phyloP scores from a whole-genome alignment of 2,329 filamentous ascomycete genomes.

The Exophiala viscosa region DNA sequence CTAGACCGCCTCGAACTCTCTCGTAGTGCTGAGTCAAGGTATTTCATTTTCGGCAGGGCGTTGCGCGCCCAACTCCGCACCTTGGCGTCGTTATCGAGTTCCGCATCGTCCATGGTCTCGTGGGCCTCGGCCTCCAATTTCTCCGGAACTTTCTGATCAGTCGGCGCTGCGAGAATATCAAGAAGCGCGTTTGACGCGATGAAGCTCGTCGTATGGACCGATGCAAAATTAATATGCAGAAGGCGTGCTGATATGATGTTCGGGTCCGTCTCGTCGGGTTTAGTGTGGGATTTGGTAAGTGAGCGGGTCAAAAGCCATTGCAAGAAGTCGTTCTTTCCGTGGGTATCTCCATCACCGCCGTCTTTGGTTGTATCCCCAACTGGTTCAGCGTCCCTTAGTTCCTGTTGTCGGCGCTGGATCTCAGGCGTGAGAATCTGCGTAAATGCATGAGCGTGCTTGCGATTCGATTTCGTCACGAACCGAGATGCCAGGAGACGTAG shows the following conservation, averaged over 20 bases:
- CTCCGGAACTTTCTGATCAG: constrained; percentile 33
- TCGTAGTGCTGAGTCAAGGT: constrained; percentile 41
- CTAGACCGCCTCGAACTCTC: constrained; percentile 42
- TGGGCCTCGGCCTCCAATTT: constrained; percentile 29
- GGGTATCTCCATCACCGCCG: not conserved
- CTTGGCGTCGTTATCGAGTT: not conserved
- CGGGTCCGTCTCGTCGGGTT: constrained; percentile 42
- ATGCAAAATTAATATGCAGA: constrained; percentile 45
- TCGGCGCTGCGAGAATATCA: constrained; percentile 29
- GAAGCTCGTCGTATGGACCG: constrained; percentile 32
- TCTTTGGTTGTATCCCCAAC: constrained; percentile 41
- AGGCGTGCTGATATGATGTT: constrained; percentile 50
- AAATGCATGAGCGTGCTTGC: constrained; percentile 46
- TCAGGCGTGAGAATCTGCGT: constrained; percentile 44
- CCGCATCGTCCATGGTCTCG: constrained; percentile 5
- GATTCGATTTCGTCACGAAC: constrained; percentile 46
- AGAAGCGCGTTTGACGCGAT: constrained; percentile 31
- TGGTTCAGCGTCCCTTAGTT: constrained; percentile 34
- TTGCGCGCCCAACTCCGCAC: constrained; percentile 33
- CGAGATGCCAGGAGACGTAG: constrained; percentile 50
- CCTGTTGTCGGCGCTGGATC: constrained; percentile 48
- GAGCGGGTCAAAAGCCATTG: constrained; percentile 45
- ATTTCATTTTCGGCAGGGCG: constrained; percentile 35
- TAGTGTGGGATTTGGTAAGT: not conserved
- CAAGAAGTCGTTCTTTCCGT: constrained; percentile 52